Base-by-base conservation (phyloP, 1,139 yeast genomes). In the Meyerozyma guilliermondii region DNA sequence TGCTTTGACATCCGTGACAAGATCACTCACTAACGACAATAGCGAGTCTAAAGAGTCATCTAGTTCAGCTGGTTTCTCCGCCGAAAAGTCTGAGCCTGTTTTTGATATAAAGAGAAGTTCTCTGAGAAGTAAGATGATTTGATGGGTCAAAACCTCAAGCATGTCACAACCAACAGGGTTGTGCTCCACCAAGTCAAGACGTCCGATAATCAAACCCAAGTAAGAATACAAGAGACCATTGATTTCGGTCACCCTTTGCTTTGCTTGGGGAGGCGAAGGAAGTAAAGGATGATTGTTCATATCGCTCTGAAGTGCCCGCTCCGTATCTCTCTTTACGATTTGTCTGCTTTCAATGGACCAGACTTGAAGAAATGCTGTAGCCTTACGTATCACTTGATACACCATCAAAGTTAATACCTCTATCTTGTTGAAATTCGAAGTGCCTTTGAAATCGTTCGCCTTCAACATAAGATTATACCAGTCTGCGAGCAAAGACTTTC, bases 401-500 rank as follows among this genome's bases (percentile, higher is more conserved):
- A 87, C 80, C 71, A 89, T 77, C 41, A 82, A 63, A 28, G 87
- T 84, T 46, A 91, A 68, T 18, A 83, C 78, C 52, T 83, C 88
- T 46, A 88, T 77, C 50, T 86, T 83, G 37, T 74, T 71, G 41
- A 73, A 73, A 46, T 79, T 83, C 31, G 83, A 72, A 0, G 95
- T 82, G 41, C 87, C 83, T 55, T 84, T 81, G 58, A 81, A 86
- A 44, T 86, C 88, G 54, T 86, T 88, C 3, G 97, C 96, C 53
- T 86, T 84, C 8, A 85, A 78, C 77, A 91, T 89, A 38, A 92
- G 68, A 46, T 83, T 85, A 43, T 94, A 91, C 85, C 97, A 86
- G 57, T 91, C 97, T 1, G 96, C 91, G 38, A 92, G 76, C 45
- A 92, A 67, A 17, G 83, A 74, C 61, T 91, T 91, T 51, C 98